Percentiles rank a stretch among this genome's conserved stretches.
Evolutionary conservation across 371 early-diverging fungal species (phyloP).

Genomic region (Saksenaea vasiformis): DNA sequence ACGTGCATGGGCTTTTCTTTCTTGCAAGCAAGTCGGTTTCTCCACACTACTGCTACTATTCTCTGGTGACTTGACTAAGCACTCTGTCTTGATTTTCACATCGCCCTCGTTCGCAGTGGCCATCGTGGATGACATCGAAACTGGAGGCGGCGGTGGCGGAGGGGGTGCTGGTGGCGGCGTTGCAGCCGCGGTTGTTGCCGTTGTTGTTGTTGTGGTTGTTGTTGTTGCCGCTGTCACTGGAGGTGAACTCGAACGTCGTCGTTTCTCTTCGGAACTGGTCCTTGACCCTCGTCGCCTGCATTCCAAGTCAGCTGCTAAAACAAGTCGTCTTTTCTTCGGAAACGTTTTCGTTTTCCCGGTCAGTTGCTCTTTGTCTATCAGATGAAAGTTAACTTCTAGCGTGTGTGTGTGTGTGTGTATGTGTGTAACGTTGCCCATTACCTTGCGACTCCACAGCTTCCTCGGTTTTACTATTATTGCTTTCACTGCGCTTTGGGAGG

Average conservation of each 20-base stretch:
- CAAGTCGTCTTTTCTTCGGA: conserved; percentile 33
- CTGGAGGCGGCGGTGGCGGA: no score
- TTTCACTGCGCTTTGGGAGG: background rate
- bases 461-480: background rate
- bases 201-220: background rate
- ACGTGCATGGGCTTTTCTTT: conserved; percentile 30
- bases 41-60: no score
- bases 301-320: conserved; percentile 31
- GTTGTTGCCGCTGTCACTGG: background rate
- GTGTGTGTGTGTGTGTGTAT: background rate
- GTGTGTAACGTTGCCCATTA: background rate
- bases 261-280: background rate
- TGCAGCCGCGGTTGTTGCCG: background rate
- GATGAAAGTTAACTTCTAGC: background rate
- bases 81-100: conserved; percentile 4
- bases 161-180: background rate
- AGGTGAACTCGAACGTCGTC: background rate
- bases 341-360: conserved; percentile 10
- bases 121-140: background rate
- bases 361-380: background rate
- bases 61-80: background rate
- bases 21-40: background rate
- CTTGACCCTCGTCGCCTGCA: background rate
- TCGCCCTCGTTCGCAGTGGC: background rate
- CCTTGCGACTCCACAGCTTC: background rate